Base-by-base conservation (phyloP, 352 stramenopile species). In the Phytophthora nicotianae region DNA sequence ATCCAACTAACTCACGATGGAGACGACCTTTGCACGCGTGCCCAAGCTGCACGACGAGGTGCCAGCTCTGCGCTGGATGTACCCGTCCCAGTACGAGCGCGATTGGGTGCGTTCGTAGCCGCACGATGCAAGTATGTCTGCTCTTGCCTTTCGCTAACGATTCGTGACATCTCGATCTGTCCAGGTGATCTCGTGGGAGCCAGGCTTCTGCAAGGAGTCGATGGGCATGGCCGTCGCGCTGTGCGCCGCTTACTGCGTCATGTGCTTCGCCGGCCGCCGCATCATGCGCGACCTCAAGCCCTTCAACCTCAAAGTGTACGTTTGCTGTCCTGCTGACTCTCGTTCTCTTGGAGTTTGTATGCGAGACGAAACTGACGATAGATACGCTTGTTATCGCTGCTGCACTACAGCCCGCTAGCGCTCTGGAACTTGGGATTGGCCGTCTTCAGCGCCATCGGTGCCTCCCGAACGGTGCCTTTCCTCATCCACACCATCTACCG, bases 361-460 rank as follows among this genome's bases (percentile, higher is more conserved):
- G 13, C 38, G 7, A 27, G 0, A 5, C 40, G 50, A 66, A 66
- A 67, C 42, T 66, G 57, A 72, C 50, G 32, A 42, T 58, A 20
- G n/a, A 54, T 62, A 50, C 37, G 14, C 24, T 20, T 20, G 16
- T 20, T 42, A 55, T 27, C 14, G 20, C 49, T 43, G 11, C 8
- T 48, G 20, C 35, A 11, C 23, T 47, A 19, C 41, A 90, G 78
- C 17, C 75, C 82, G 23, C 75, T 96, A 2, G 77, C 83, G 10
- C 58, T 89, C 10, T 97, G 90, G 90, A 97, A 97, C 65, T 49
- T 95, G 37, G 53, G 38, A 4, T 68, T 97, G 1, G 79, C 83
- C 16, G 59, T 61, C n/a, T 97, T 96, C 54, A 95, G 85, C 53
- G 77, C 82, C 65, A 79, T 94, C n/a, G 90, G 90, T 16, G 70